phyloP scores from a whole-genome alignment of 2,329 filamentous ascomycete genomes.

The Aspergillus sp. region DNA sequence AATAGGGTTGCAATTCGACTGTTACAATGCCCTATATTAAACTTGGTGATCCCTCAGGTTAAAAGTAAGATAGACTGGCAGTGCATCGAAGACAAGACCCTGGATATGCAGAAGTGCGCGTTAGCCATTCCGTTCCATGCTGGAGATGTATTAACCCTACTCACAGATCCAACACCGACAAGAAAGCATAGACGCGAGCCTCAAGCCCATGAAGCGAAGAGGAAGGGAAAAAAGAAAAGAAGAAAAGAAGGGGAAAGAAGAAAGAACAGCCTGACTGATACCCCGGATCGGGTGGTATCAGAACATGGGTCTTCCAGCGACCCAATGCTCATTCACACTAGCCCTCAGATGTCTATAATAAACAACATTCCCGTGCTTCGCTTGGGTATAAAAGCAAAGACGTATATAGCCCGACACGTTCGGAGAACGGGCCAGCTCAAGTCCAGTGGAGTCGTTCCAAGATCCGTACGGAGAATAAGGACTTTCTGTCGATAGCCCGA shows the following conservation, averaged over 20 bases:
- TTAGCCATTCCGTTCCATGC: conserved; percentile 4
- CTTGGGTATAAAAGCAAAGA: conserved; percentile 4
- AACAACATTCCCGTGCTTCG: conserved; percentile 8
- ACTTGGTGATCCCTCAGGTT: too few species aligned
- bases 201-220: conserved; percentile 21
- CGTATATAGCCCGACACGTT: conserved; percentile 7
- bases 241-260: conserved; percentile 8
- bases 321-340: conserved; percentile 8
- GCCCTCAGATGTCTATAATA: conserved; percentile 14
- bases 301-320: conserved; percentile 14
- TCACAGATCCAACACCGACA: conserved; percentile 10
- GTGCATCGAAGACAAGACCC: conserved; percentile 8
- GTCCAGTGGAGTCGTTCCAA: conserved; percentile 10
- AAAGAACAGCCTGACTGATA: conserved; percentile 6
- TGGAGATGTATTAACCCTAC: background rate
- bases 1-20: conserved; percentile 6
- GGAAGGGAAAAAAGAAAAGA: conserved; percentile 10
- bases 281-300: conserved; percentile 11
- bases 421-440: conserved; percentile 5
- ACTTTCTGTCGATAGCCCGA: conserved; percentile 5
- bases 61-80: background rate
- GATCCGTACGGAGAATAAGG: conserved; percentile 2
- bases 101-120: conserved; percentile 4
- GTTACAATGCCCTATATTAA: conserved; percentile 5
- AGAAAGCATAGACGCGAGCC: conserved; percentile 16